Evolutionary conservation across 2,329 filamentous ascomycete genomes (phyloP).

Genomic region (Trichophyton rubrum): DNA sequence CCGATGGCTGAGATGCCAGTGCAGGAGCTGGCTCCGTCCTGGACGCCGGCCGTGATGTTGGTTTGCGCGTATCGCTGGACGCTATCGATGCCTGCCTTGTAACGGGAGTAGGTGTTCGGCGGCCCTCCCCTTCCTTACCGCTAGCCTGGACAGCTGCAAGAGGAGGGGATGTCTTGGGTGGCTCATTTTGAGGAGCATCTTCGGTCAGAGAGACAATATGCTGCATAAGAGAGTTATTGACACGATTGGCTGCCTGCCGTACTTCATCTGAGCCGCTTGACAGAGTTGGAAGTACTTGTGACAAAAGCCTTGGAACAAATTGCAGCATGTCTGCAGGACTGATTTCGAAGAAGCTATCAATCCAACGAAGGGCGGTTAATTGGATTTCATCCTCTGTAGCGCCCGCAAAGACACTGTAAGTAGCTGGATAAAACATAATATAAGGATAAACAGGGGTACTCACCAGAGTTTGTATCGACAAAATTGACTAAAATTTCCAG

Average conservation of each 20-base stretch:
- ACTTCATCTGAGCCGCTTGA: constrained; percentile 84
- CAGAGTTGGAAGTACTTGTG: constrained; percentile 85
- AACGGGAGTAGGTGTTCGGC: constrained; percentile 32
- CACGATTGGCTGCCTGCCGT: constrained; percentile 71
- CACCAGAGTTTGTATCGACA: constrained; percentile 67
- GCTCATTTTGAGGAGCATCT: constrained; percentile 40
- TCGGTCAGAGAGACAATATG: constrained; percentile 87
- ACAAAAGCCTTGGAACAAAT: constrained; percentile 84
- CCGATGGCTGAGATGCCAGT: constrained; percentile 28
- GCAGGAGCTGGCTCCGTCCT: constrained; percentile 29
- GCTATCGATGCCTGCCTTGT: constrained; percentile 19
- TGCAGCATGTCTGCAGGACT: constrained; percentile 92
- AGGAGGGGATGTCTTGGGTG: constrained; percentile 24
- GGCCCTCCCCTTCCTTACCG: constrained; percentile 19
- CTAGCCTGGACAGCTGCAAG: constrained; percentile 33
- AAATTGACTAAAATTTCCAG: constrained; percentile 84
- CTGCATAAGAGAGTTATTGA: constrained; percentile 83
- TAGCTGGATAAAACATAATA: neutral
- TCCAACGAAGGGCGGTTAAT: constrained; percentile 83
- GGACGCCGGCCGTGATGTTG: constrained; percentile 20
- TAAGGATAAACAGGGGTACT: constrained; percentile 5
- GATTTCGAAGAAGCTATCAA: constrained; percentile 92
- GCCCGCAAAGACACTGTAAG: constrained; percentile 11
- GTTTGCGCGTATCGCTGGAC: constrained; percentile 22
- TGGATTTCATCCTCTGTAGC: constrained; percentile 73